Evolutionary conservation across 2,329 filamentous ascomycete genomes (phyloP).

Genomic region (Verticillium klebahnii): DNA sequence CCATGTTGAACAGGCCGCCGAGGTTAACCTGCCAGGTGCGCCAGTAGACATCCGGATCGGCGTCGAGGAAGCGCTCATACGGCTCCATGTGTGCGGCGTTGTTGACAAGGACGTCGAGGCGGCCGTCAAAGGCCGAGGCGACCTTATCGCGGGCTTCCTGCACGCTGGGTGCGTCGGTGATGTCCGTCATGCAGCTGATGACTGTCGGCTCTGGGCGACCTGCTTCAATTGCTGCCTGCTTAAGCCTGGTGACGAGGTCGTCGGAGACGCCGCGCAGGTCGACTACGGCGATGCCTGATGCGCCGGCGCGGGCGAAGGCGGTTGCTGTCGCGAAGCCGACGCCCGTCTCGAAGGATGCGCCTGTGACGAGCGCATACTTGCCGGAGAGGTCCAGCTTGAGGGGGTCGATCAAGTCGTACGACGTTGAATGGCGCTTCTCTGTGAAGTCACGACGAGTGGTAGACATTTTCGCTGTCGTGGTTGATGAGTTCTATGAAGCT

Average conservation of each 20-base stretch:
- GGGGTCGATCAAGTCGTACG: slow-evolving; percentile 10
- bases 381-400: slow-evolving; percentile 8
- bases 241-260: slow-evolving; percentile 12
- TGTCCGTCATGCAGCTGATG: slow-evolving; percentile 9
- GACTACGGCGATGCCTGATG: slow-evolving; percentile 14
- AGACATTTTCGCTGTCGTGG: no score
- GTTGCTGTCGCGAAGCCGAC: slow-evolving; percentile 14
- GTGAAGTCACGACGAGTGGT: no score
- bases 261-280: slow-evolving; percentile 13
- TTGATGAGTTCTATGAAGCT: no score
- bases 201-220: slow-evolving; percentile 12
- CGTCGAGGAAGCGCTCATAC: slow-evolving; percentile 11
- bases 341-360: slow-evolving; percentile 13
- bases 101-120: slow-evolving; percentile 9
- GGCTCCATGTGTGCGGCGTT: slow-evolving; percentile 13
- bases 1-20: slow-evolving; percentile 14
- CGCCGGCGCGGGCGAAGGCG: slow-evolving; percentile 16
- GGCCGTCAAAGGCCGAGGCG: slow-evolving; percentile 8
- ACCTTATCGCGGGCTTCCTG: slow-evolving; percentile 5
- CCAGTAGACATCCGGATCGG: slow-evolving; percentile 14
- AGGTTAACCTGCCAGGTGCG: slow-evolving; percentile 17
- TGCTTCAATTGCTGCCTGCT: slow-evolving; percentile 10
- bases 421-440: no score
- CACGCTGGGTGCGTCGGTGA: slow-evolving; percentile 12
- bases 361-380: slow-evolving; percentile 16